Evolutionary conservation across 345 rosid species (phyloP).

Genomic region (Arabis alpina): DNA sequence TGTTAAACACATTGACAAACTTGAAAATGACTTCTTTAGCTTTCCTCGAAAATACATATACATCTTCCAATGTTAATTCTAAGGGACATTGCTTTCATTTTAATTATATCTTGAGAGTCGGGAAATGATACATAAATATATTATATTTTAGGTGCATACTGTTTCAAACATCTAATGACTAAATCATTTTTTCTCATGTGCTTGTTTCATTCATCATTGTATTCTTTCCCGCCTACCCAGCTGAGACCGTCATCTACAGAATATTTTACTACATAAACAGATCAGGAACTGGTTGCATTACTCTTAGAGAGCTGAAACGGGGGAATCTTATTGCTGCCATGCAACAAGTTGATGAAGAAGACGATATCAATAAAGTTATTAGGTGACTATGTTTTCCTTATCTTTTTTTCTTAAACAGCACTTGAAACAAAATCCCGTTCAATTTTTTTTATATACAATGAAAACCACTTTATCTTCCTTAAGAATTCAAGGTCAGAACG

Average conservation of each 20-base stretch:
- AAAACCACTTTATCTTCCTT: neutral
- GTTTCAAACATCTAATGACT: conserved; percentile 27
- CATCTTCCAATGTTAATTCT: neutral
- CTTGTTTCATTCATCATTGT: conserved; percentile 32
- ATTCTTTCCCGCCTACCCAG: conserved; percentile 55
- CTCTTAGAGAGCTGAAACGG: conserved; percentile 87
- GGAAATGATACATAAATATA: neutral
- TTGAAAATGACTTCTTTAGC: conserved; percentile 8
- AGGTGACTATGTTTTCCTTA: conserved; percentile 56
- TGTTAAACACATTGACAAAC: neutral
- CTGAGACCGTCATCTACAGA: conserved; percentile 96
- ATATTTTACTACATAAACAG: conserved; percentile 87
- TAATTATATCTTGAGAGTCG: neutral
- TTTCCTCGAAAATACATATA: neutral
- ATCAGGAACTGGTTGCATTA: conserved; percentile 83
- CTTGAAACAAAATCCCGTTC: neutral
- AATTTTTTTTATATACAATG: neutral
- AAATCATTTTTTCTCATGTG: conserved; percentile 26
- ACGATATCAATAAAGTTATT: conserved; percentile 83
- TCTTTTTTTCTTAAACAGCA: neutral
- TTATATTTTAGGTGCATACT: neutral
- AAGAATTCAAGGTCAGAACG: neutral
- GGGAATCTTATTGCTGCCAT: conserved; percentile 83
- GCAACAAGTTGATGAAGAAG: conserved; percentile 92
- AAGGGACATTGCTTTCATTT: neutral